Evolutionary conservation across 305 asterid species (phyloP), one percentile per base, ranked within the genome.

Genomic region (Rubia balearica): DNA sequence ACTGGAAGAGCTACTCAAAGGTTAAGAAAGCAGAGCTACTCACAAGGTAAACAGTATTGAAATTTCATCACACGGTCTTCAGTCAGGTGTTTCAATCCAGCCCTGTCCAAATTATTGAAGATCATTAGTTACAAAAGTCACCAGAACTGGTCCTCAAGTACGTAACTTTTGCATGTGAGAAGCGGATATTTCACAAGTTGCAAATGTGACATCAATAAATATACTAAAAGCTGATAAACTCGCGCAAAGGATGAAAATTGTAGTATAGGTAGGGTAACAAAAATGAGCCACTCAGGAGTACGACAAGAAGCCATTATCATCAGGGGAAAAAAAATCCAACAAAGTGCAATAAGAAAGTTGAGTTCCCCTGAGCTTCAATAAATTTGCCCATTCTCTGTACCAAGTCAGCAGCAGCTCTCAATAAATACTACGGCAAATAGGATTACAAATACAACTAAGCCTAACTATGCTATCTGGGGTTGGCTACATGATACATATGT

Each of bases 41-140:
- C 83, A 91, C 98, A 91, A 11, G 98, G 98, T 73, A 91, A 83
- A 88, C 98, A 91, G 77, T 91, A 91, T 81, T 89, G 93, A 43
- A 91, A 91, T 81, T 88, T 86, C 88, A 86, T 91, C 73, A 89
- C 87, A 33, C 96, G 94, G 16, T 89, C 98, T 68, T 85, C 59
- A 85, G 85, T 91, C 90, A 91, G 65, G 69, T 88, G 96, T 74
- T 82, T 88, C 65, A 91, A 75, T 74, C 98, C 96, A 81, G 96
- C 98, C 89, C 98, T 91, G 86, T 73, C 73, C 74, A 72, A 76
- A 78, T 72, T 4, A 30, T 48, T 33, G 63, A 72, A 71, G 66
- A 46, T 14, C 17, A 72, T 78, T 43, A 81, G 61, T 45, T 42
- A 67, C 6, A 14, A 17, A 61, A 73, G 11, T 45, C 38, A n/a